Evolutionary conservation across 208 protist genomes (phyloP).

Genomic region (Crithidia mellificae): DNA sequence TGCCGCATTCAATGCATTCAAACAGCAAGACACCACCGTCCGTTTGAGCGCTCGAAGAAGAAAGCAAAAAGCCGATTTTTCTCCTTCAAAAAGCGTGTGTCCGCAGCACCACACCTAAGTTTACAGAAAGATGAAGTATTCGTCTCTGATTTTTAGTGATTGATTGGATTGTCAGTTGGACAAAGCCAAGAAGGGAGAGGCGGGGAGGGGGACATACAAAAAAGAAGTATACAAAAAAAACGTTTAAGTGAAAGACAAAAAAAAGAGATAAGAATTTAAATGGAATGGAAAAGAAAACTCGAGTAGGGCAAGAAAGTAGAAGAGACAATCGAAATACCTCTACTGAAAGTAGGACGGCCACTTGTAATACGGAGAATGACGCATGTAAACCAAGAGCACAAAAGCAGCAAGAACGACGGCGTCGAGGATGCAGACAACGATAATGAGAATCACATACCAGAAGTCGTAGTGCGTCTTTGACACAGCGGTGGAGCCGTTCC

Average conservation of each 20-base stretch:
- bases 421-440: slow-evolving; percentile 11
- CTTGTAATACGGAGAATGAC: background rate
- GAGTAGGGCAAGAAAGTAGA: background rate
- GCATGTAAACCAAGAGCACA: slow-evolving; percentile 5
- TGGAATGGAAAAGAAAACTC: too few species aligned
- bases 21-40: too few species aligned
- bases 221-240: slow-evolving; percentile 3
- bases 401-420: background rate
- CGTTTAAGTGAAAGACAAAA: background rate
- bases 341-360: slow-evolving; percentile 11
- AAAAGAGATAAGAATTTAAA: too few species aligned
- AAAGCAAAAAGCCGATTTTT: too few species aligned
- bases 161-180: background rate
- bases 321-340: background rate
- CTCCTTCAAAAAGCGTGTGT: too few species aligned
- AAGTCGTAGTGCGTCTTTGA: background rate
- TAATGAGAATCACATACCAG: slow-evolving; percentile 22
- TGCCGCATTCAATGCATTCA: too few species aligned
- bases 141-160: too few species aligned
- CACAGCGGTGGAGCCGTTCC: background rate
- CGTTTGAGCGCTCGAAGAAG: too few species aligned
- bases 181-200: background rate
- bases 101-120: too few species aligned
- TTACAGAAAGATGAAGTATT: too few species aligned
- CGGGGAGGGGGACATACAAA: background rate